Percentiles rank a stretch among this genome's conserved stretches.
These are phyloP conservation scores for Eimeria necatrix DNA, from an alignment of 169 alveolate species.

Conservation along the genomic window DNA sequence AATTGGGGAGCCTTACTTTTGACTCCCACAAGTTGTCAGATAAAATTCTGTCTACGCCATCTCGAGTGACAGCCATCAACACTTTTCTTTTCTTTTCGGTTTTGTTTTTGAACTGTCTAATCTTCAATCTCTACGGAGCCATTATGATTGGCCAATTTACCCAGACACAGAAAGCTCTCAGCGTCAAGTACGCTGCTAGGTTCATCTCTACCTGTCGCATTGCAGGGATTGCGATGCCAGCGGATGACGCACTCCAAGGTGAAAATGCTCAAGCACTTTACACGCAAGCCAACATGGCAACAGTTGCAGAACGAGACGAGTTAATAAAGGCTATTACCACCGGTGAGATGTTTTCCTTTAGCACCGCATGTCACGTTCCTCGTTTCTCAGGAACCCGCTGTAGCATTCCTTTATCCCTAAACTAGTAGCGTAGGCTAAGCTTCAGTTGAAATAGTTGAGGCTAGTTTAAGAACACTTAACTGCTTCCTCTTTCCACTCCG, in stretches of 20 bases:
- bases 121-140: constrained; percentile 78
- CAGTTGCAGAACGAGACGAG: constrained; percentile 52
- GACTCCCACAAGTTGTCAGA: constrained; percentile 28
- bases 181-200: constrained; percentile 57
- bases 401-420: neutral
- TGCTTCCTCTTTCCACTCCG: constrained; percentile 15
- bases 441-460: neutral
- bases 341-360: constrained; percentile 31
- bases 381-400: neutral
- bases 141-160: constrained; percentile 74
- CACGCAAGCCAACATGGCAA: constrained; percentile 35
- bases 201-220: constrained; percentile 74
- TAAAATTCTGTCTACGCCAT: neutral
- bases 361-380: neutral
- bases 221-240: constrained; percentile 76
- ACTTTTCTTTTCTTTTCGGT: constrained; percentile 55
- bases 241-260: constrained; percentile 71
- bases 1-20: neutral
- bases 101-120: constrained; percentile 36
- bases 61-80: constrained; percentile 50
- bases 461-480: neutral
- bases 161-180: constrained; percentile 28
- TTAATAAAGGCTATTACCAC: constrained; percentile 17
- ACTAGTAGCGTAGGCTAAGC: neutral
- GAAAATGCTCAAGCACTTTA: constrained; percentile 61